Evolutionary conservation across 1,284 basidiomycete species (phyloP), one percentile per base, ranked within the genome.

Genomic region (Cystobasidium slooffiae): DNA sequence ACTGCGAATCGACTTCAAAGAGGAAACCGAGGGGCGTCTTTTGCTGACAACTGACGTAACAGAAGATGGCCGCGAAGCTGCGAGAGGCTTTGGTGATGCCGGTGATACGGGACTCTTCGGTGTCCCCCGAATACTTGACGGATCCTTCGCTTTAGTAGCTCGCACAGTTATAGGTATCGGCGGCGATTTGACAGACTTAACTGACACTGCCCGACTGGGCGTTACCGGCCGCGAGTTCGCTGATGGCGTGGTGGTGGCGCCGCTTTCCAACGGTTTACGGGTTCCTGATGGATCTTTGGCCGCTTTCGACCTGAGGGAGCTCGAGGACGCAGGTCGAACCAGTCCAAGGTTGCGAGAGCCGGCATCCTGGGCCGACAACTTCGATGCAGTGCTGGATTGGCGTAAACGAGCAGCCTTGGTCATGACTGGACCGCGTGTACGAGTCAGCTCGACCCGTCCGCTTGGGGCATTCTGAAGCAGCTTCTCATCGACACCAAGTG

Each of bases 331-430:
- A 3, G 14, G 20, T 51, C 14, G 14, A 14, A 47, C 22, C 44
- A 46, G 18, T 7, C 43, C 20, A 12, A 6, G 20, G 7, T 47
- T n/a, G 8, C 61, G 43, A 20, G 7, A 14, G 6, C 31, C 20
- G 8, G 39, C 31, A 41, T 49, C 46, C 6, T 18, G 16, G n/a
- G 31, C 62, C 59, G 43, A 59, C 43, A 67, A 67, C 52, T 62
- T 72, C 31, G 63, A 72, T 41, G 58, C 64, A 12, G 51, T 75
- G 66, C 67, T 73, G 66, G 62, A 53, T 22, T 52, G 47, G 77
- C 80, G 31, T 77, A 80, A 39, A 67, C 76, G 22, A 75, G 77
- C 43, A 78, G 69, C 43, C 49, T 39, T 73, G 72, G 61, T 63
- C 61, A 49, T 63, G 5, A 37, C 20, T n/a, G 61, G 61, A 24